phyloP scores from a whole-genome alignment of 208 protist species.

The Leishmania guyanensis region DNA sequence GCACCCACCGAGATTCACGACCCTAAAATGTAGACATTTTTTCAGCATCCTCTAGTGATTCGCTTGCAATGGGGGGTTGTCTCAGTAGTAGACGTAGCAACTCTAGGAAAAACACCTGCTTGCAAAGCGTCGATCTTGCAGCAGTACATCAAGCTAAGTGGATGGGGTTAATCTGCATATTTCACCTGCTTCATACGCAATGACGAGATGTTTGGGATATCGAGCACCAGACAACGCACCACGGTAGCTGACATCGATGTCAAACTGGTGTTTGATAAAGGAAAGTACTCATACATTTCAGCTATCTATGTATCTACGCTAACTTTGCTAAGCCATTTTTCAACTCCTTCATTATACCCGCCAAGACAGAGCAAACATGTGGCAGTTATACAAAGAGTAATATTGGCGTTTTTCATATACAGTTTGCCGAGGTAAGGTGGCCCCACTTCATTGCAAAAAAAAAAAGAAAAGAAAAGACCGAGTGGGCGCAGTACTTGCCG shows the following conservation, averaged over 20 bases:
- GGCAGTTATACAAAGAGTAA: background rate
- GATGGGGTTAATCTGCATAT: slow-evolving; percentile 1
- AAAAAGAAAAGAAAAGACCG: background rate
- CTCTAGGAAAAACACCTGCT: slow-evolving; percentile 3
- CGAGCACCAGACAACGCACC: slow-evolving; percentile 9
- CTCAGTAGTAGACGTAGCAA: slow-evolving; percentile 17
- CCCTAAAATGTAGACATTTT: slow-evolving; percentile 9
- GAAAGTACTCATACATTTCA: slow-evolving; percentile 13
- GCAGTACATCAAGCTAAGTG: slow-evolving; percentile 27
- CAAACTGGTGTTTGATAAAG: background rate
- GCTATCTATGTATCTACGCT: slow-evolving; percentile 2
- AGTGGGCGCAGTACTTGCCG: background rate
- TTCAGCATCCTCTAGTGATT: slow-evolving; percentile 5
- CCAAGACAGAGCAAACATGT: slow-evolving; percentile 7
- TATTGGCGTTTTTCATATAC: background rate
- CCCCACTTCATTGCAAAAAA: background rate
- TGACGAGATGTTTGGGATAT: slow-evolving; percentile 17
- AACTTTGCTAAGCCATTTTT: slow-evolving; percentile 7
- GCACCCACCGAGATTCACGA: slow-evolving; percentile 28
- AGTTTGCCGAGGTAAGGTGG: slow-evolving; percentile 10
- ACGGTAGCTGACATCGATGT: background rate
- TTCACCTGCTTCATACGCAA: background rate
- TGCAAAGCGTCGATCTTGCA: slow-evolving; percentile 14
- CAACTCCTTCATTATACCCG: slow-evolving; percentile 2
- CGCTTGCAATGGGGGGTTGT: slow-evolving; percentile 10